These are phyloP conservation scores for Epichloe aotearoae DNA, from an alignment of 2,329 filamentous ascomycete genomes.

Conservation along the genomic window DNA sequence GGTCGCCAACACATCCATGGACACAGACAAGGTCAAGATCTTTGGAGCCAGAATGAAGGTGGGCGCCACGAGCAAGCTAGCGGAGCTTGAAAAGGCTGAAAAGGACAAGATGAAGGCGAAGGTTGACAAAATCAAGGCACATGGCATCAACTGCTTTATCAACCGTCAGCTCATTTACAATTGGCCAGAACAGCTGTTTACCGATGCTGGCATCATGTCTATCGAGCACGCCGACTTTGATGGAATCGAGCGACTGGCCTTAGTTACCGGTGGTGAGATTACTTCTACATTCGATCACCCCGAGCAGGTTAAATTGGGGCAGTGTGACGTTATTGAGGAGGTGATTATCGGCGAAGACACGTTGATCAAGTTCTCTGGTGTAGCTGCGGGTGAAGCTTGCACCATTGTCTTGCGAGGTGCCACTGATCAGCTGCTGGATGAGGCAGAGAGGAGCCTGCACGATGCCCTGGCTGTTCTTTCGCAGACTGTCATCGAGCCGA, in stretches of 20 bases:
- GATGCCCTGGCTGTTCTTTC: slow-evolving; percentile 93
- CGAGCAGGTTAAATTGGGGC: slow-evolving; percentile 88
- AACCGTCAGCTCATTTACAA: slow-evolving; percentile 99
- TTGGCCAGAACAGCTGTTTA: slow-evolving; percentile 98
- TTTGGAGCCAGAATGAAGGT: slow-evolving; percentile 97
- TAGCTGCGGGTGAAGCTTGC: slow-evolving; percentile 85
- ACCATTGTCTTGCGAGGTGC: slow-evolving; percentile 93
- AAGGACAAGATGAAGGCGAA: slow-evolving; percentile 99
- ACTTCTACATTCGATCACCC: slow-evolving; percentile 96
- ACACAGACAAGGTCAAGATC: slow-evolving; percentile 99
- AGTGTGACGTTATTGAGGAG: slow-evolving; percentile 93
- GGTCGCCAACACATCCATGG: slow-evolving; percentile 97
- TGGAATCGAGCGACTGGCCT: slow-evolving; percentile 83
- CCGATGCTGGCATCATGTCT: slow-evolving; percentile 92
- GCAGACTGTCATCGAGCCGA: slow-evolving; percentile 88
- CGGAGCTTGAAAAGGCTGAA: slow-evolving; percentile 96
- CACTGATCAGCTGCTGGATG: slow-evolving; percentile 91
- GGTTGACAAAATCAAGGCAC: slow-evolving; percentile 96
- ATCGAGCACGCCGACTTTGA: slow-evolving; percentile 99
- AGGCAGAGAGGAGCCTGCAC: slow-evolving; percentile 90
- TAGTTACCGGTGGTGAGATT: slow-evolving; percentile 96
- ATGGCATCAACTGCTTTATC: slow-evolving; percentile 99
- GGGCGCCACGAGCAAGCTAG: slow-evolving; percentile 86
- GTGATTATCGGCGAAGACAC: slow-evolving; percentile 98
- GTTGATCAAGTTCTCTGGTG: slow-evolving; percentile 92